Evolutionary conservation across 495 filamentous ascomycete genomes (phyloP), one percentile per base, ranked within the genome.

Genomic region (Hypoxylon cercidicola): DNA sequence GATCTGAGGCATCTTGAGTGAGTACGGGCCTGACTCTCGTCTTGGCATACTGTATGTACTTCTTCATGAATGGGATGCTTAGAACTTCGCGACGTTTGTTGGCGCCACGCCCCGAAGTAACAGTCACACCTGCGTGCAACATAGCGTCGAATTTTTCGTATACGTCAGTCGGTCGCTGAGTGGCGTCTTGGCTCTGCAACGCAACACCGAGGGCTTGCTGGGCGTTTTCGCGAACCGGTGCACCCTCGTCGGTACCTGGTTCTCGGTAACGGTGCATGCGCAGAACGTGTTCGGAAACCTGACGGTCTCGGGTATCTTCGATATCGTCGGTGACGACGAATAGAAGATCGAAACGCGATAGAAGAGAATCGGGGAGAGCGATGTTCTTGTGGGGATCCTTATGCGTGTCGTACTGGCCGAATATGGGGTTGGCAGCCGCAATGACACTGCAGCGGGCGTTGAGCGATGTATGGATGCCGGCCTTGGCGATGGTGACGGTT

Each of bases 351-450:
- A 99, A 99, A 92, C 95, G 95, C 5, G 95, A 98, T 0, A 99
- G 83, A 1, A 99, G 87, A 3, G 95, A 99, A 77, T 99, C 95
- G 0, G 95, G 95, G 30, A 99, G 87, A 45, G 95, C 96, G 66
- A 99, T 99, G 77, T 99, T 99, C 73, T 92, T 92, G 78, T 98
- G 96, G 0, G 95, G 95, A 72, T 99, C 95, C 72, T 99, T 99
- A 79, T 97, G 95, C 0, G 93, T 90, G 76, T 99, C 95, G 71
- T 99, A 99, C 77, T 98, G 95, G 47, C 95, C 95, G 61, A 96
- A 99, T 55, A 98, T 95, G 6, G 95, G 95, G 74, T 99, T 99
- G 61, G 95, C 95, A 3, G 95, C 95, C 21, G 95, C 95, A 66
- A 99, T 88, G 57, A 99, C 95, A 81, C 91, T 95, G 79, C 96